Base-by-base conservation (phyloP, 2,329 filamentous ascomycete genomes). In the Colletotrichum chrysophilum region DNA sequence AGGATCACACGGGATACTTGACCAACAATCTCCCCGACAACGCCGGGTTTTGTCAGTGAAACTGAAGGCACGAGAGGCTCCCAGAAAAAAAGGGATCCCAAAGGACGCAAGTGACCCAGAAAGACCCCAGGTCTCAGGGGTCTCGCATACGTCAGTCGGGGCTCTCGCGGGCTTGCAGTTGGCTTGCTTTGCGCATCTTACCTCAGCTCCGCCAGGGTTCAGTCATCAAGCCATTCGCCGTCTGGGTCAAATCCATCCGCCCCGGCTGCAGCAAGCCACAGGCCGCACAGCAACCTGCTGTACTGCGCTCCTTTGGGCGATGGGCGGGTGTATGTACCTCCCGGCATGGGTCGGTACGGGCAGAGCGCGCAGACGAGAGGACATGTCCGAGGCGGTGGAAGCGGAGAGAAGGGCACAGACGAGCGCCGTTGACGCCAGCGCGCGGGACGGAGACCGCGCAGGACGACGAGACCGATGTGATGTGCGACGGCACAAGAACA, bases 351-450 rank as follows among this genome's bases (percentile, higher is more conserved):
- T 74, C 43, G 56, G 32, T 48, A 68, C 30, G 67, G 69, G 60
- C 18, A 67, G 52, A 62, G 13, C 34, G 43, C 43, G 43, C 43
- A 48, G 18, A 52, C 67, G 30, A 66, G 30, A 56, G 14, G 64
- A 61, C 55, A 34, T 70, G 58, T 70, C 74, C 65, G 70, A 69
- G 43, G 56, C 70, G 30, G 68, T 76, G 68, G 75, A 77, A 77
- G 68, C 68, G 52, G 68, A 76, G 64, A 75, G 75, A 76, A 76
- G 55, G 56, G n/a, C 66, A 75, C 69, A 72, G 69, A 75, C 73
- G 61, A 34, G 30, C 24, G 30, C 62, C 69, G 69, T 75, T 55
- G 32, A 72, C 62, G 67, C 67, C 66, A 71, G 66, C 71, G 65
- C 43, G 62, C 60, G 66, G 71, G 58, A 71, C 65, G 71, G 71